A percentile compares a stretch with the other conserved stretches of the same genome.
These are phyloP conservation scores for Escovopsis sp. DNA, from an alignment of 2,329 filamentous ascomycete species.

Conservation along the genomic window DNA sequence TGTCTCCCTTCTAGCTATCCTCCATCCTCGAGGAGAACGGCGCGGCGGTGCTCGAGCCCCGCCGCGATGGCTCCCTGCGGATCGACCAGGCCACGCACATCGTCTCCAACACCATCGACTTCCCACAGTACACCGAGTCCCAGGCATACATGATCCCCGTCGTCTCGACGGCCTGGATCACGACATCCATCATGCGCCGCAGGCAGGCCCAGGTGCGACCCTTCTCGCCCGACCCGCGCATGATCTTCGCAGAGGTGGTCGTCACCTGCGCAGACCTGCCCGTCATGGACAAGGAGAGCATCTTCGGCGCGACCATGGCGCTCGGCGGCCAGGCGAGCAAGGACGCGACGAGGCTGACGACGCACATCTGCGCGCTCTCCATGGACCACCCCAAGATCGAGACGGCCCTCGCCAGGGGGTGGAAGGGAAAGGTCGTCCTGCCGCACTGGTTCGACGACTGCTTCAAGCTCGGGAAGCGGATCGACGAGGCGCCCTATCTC, in stretches of 20 bases:
- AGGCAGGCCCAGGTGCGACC: conserved; percentile 66
- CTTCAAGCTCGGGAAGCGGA: conserved; percentile 78
- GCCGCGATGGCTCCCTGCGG: conserved; percentile 31
- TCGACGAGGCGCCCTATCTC: conserved; percentile 73
- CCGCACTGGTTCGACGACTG: conserved; percentile 99
- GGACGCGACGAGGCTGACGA: conserved; percentile 57
- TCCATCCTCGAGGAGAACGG: conserved; percentile 32
- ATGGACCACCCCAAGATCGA: conserved; percentile 59
- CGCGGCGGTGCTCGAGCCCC: conserved; percentile 30
- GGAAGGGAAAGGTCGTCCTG: conserved; percentile 69
- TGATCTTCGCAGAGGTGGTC: conserved; percentile 77
- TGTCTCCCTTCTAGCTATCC: conserved; percentile 22
- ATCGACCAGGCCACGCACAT: conserved; percentile 38
- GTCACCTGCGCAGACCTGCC: conserved; percentile 77
- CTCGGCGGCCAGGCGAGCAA: conserved; percentile 72
- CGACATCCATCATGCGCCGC: conserved; percentile 49
- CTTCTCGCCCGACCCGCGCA: conserved; percentile 76
- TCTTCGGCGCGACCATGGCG: conserved; percentile 75
- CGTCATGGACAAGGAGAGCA: conserved; percentile 75
- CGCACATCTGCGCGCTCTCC: conserved; percentile 74
- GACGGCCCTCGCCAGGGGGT: conserved; percentile 44
- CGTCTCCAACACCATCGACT: conserved; percentile 66
- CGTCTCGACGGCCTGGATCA: conserved; percentile 69
- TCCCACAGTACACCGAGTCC: conserved; percentile 67
- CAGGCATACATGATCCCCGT: conserved; percentile 69